Evolutionary conservation across 108 stramenopile species (phyloP).

Genomic region (Ochromonas danica): DNA sequence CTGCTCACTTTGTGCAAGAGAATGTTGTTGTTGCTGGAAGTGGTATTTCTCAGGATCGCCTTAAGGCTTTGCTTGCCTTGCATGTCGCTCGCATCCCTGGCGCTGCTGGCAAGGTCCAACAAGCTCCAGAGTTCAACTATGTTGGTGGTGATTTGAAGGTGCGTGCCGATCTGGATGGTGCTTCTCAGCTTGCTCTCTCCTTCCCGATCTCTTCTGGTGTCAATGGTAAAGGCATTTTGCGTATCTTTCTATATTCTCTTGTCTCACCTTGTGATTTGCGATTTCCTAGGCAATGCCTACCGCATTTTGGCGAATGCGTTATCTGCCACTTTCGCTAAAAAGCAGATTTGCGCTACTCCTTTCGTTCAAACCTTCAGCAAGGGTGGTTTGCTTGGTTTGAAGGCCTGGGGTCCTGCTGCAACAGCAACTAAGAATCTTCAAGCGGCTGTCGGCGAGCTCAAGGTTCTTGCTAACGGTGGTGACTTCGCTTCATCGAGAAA

Average conservation of each 20-base stretch:
- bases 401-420: not conserved
- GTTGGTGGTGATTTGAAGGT: slow-evolving; percentile 11
- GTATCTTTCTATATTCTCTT: not conserved
- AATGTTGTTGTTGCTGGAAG: not conserved
- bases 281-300: slow-evolving; percentile 1
- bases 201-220: slow-evolving; percentile 4
- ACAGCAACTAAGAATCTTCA: not conserved
- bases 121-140: not conserved
- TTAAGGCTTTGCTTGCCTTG: not conserved
- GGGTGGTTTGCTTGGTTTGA: not conserved
- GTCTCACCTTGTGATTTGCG: not conserved
- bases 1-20: not conserved
- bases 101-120: not conserved
- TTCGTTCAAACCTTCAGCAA: not conserved
- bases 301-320: not conserved
- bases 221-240: not conserved
- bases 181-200: not conserved
- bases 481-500: not conserved
- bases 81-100: not conserved
- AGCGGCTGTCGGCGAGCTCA: not conserved
- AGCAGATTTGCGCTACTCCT: not conserved
- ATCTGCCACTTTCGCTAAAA: not conserved
- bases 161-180: slow-evolving; percentile 8
- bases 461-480: slow-evolving; percentile 17
- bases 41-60: not conserved